A percentile compares a stretch with the other conserved stretches of the same genome.
These are phyloP conservation scores for Apiospora malaysiana DNA, from an alignment of 2,329 filamentous ascomycete species.

Conservation along the genomic window DNA sequence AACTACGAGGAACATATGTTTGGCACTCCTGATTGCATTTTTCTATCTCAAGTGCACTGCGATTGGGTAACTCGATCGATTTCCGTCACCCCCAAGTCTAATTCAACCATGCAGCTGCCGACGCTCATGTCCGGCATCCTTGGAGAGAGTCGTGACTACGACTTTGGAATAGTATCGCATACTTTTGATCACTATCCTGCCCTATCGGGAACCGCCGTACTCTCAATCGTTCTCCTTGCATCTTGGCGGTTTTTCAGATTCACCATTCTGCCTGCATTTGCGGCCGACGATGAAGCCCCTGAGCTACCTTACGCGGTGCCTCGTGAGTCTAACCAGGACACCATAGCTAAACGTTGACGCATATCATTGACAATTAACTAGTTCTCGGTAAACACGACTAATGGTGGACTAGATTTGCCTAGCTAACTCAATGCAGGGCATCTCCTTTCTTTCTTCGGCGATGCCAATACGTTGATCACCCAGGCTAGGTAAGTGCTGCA, in stretches of 20 bases:
- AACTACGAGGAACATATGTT: too few species aligned
- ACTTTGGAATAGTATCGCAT: background rate
- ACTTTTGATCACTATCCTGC: background rate
- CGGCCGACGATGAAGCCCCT: background rate
- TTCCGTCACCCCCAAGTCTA: too few species aligned
- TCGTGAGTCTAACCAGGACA: background rate
- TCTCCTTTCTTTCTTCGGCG: slow-evolving; percentile 12
- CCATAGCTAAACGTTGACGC: background rate
- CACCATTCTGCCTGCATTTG: slow-evolving; percentile 16
- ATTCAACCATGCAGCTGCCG: background rate
- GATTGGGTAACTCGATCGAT: too few species aligned
- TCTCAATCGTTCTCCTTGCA: background rate
- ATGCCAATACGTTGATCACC: slow-evolving; percentile 17
- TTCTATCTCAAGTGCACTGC: too few species aligned
- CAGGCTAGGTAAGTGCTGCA: slow-evolving; percentile 19
- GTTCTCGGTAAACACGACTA: background rate
- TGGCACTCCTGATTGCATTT: too few species aligned
- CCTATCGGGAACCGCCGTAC: background rate
- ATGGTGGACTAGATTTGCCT: background rate
- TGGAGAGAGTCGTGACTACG: background rate
- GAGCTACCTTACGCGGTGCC: slow-evolving; percentile 16
- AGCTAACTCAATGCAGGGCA: slow-evolving; percentile 5
- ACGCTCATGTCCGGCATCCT: background rate
- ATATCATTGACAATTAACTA: too few species aligned
- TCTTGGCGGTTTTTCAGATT: slow-evolving; percentile 17